Conservation (phyloP, 2,329 filamentous ascomycete genomes). For the Aspergillus luchuensis region DNA sequence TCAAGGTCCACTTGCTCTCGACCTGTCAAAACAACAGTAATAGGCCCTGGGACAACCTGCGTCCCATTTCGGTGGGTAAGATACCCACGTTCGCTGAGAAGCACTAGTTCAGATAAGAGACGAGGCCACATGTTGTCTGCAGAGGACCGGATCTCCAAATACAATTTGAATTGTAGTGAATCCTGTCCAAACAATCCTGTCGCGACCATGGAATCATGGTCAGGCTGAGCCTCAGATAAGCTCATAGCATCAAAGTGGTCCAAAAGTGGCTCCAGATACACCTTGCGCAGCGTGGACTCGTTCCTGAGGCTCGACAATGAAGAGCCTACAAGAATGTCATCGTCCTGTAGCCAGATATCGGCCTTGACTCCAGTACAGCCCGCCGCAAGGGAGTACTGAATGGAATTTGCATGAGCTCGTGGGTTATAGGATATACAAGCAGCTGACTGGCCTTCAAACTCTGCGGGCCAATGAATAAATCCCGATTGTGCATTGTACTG, state of each 20-base stretch:
- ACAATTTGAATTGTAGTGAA: constrained; percentile 24
- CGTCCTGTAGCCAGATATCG: constrained; percentile 29
- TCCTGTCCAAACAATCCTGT: constrained; percentile 17
- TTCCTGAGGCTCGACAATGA: constrained; percentile 12
- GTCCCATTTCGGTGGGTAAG: constrained; percentile 28
- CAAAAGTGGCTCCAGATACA: constrained; percentile 29
- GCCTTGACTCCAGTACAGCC: constrained; percentile 32
- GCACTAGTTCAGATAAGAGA: constrained; percentile 23
- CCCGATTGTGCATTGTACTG: constrained; percentile 8
- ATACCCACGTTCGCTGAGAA: constrained; percentile 24
- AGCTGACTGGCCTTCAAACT: constrained; percentile 15
- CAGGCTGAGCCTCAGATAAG: neutral
- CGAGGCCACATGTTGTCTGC: constrained; percentile 19
- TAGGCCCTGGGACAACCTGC: constrained; percentile 21
- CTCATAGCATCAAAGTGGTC: constrained; percentile 19
- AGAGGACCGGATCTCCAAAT: constrained; percentile 27
- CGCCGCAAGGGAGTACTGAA: constrained; percentile 25
- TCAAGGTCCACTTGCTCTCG: neutral
- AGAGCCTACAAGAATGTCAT: constrained; percentile 26
- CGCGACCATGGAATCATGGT: neutral
- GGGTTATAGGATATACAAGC: constrained; percentile 28
- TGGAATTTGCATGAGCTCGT: constrained; percentile 20
- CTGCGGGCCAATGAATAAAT: constrained; percentile 18
- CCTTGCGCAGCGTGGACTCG: constrained; percentile 21
- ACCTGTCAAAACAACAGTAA: constrained; percentile 30